Conservation (phyloP, 139 green algal genomes). For the Picochlorum sp. region DNA sequence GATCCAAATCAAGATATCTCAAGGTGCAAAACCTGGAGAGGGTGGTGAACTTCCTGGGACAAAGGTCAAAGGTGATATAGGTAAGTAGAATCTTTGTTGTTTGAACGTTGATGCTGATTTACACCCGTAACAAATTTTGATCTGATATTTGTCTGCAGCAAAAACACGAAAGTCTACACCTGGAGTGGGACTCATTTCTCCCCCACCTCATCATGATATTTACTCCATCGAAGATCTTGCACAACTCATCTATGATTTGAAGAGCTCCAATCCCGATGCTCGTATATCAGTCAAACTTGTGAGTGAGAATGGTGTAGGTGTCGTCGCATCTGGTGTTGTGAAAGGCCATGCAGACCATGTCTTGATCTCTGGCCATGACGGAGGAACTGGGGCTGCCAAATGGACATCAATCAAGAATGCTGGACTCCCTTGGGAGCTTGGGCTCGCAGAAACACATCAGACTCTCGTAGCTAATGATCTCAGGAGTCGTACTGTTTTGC, state of each 20-base stretch:
- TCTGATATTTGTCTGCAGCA: constrained; percentile 20
- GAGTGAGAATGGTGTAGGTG: constrained; percentile 86
- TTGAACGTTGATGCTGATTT: background rate
- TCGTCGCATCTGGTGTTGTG: constrained; percentile 71
- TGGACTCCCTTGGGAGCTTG: constrained; percentile 90
- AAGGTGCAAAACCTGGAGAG: constrained; percentile 73
- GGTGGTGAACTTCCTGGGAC: constrained; percentile 86
- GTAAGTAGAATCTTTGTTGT: background rate
- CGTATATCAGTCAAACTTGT: constrained; percentile 91
- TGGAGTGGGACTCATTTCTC: constrained; percentile 82
- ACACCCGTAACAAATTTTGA: constrained; percentile 44
- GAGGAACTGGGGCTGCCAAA: constrained; percentile 77
- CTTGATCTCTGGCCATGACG: constrained; percentile 89
- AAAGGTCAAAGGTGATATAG: constrained; percentile 67
- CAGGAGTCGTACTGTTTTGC: constrained; percentile 69
- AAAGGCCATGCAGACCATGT: constrained; percentile 95
- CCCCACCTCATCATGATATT: constrained; percentile 97
- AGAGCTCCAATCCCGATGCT: constrained; percentile 49
- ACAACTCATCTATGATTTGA: constrained; percentile 96
- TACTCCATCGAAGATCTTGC: constrained; percentile 99
- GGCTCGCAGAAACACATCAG: constrained; percentile 89
- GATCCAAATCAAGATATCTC: constrained; percentile 92
- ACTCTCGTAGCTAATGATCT: constrained; percentile 94
- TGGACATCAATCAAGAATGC: constrained; percentile 73
- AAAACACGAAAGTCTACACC: constrained; percentile 75